phyloP scores from a whole-genome alignment of 225 moss, liverwort and hornwort species.

The Climacium dendroides region DNA sequence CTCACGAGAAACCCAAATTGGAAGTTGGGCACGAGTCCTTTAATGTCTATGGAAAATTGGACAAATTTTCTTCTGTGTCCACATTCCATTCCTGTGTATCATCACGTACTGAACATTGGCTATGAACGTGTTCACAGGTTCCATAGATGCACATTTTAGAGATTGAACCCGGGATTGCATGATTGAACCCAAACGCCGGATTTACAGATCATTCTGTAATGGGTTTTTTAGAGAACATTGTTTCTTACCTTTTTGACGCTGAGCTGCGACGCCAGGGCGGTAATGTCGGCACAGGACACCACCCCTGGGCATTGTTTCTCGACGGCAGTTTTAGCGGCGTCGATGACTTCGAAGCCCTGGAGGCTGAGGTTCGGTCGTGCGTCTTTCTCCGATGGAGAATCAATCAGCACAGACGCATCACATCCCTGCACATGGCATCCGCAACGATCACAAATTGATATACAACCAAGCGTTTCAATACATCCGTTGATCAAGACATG shows the following conservation, averaged over 20 bases:
- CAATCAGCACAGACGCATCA: conserved; percentile 33
- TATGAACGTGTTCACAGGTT: not conserved
- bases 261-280: conserved; percentile 18
- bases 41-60: not conserved
- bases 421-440: conserved; percentile 12
- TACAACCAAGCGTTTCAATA: not conserved
- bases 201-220: not conserved
- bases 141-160: not conserved
- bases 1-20: not conserved
- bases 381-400: conserved; percentile 25
- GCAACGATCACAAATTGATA: not conserved
- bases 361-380: conserved; percentile 22
- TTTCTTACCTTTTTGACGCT: conserved; percentile 10
- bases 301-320: conserved; percentile 10
- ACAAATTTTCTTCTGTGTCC: too few species aligned
- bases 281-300: conserved; percentile 34
- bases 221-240: not conserved
- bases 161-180: not conserved
- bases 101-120: not conserved
- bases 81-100: not conserved
- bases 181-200: not conserved
- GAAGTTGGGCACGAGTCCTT: not conserved
- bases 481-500: not conserved
- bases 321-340: conserved; percentile 18
- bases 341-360: conserved; percentile 33